Base-by-base conservation (phyloP, 2,329 filamentous ascomycete species). In the Grosmannia huntii region DNA sequence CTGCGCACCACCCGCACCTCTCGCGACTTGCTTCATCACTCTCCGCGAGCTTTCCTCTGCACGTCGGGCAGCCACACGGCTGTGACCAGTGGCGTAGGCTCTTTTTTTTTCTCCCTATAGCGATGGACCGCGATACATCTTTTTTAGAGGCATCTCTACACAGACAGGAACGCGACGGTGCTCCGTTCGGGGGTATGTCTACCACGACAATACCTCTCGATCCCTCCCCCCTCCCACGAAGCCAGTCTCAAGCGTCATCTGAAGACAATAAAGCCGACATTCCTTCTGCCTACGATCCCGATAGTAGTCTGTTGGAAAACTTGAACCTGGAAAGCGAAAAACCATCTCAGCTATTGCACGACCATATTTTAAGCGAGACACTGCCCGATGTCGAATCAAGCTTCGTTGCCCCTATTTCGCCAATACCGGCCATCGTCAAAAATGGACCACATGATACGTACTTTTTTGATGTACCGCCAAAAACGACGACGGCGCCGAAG, bases 361-460 rank as follows among this genome's bases (percentile, higher is more conserved):
- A 82, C 62, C 74, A 76, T 53, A 75, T 75, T 50, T 74, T 83
- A 23, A 73, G 76, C 61, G 75, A 77, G 58, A 81, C 85, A 65
- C 68, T 86, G 23, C 75, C 79, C 64, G 83, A 86, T 65, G 76
- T 85, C 61, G 83, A 86, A 66, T 85, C 83, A 38, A 86, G 83
- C 70, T 86, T 86, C 65, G 67, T 83, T 57, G 78, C 80, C 2
- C 75, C 77, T 6, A 67, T 80, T 6, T 85, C 82, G 9, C 82
- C 82, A 14, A 75, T 84, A 53, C 75, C 74, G 41, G 72, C 72
- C 33, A 71, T 75, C 55, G 69, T 73, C 11, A 70, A 72, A 38
- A 72, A 71, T 62, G 79, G 75, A 53, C 67, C 74, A 58, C 81
- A 84, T 69, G 82, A 84, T 66, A 82, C 80, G 27, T 85, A 76